Percentiles rank a stretch among this genome's conserved stretches.
Evolutionary conservation across 352 stramenopile species (phyloP).

Genomic region (Halophytophthora polymorphica): DNA sequence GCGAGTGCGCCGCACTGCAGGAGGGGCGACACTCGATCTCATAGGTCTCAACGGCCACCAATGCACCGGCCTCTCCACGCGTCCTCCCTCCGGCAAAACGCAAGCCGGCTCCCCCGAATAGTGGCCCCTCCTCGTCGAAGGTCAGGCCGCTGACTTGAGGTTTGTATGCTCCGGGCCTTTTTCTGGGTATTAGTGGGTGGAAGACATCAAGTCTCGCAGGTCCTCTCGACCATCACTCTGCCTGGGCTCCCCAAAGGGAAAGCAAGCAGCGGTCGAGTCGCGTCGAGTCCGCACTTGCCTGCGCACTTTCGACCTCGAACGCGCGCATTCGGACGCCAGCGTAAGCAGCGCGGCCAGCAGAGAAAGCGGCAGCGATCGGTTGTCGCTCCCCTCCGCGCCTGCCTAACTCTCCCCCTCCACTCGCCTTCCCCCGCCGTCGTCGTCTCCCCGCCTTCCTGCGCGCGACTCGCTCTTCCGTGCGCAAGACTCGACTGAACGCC

Average conservation of each 20-base stretch:
- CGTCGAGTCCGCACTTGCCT: background rate
- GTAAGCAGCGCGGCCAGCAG: background rate
- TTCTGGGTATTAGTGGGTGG: conserved; percentile 7
- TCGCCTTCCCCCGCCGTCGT: background rate
- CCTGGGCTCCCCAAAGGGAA: too few relatives aligned
- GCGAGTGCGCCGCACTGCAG: too few relatives aligned
- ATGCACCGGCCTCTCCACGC: too few relatives aligned
- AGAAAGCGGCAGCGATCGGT: conserved; percentile 36
- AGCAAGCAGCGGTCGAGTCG: background rate
- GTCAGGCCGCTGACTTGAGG: conserved; percentile 3
- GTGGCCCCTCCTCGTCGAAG: conserved; percentile 10
- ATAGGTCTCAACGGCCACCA: too few relatives aligned
- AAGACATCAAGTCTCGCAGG: background rate
- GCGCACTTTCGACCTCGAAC: too few relatives aligned
- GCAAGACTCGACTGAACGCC: too few relatives aligned
- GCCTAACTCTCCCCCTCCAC: background rate
- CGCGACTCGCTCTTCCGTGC: too few relatives aligned
- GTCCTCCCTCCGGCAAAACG: conserved; percentile 10
- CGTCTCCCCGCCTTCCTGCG: background rate
- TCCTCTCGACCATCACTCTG: too few relatives aligned
- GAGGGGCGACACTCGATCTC: too few relatives aligned
- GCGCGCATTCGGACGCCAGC: too few relatives aligned
- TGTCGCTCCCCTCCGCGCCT: conserved; percentile 22
- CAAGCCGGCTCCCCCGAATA: too few relatives aligned
- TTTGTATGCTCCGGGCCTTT: conserved; percentile 13